A percentile compares a stretch with the other conserved stretches of the same genome.
Conservation (phyloP, 208 protist species). For the Phytomonas sp. region DNA sequence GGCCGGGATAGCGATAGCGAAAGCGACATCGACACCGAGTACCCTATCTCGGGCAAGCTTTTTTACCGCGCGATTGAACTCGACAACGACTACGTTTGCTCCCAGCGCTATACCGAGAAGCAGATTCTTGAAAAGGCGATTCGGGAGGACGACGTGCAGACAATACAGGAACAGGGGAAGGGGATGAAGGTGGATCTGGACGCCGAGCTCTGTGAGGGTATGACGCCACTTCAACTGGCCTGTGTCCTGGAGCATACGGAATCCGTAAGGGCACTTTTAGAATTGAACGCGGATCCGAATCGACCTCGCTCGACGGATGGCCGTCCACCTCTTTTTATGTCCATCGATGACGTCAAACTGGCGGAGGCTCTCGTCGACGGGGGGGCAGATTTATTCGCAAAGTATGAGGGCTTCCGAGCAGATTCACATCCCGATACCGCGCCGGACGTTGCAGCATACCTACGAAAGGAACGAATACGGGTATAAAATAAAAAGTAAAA, state of each 20-base stretch:
- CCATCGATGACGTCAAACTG: slow-evolving; percentile 59
- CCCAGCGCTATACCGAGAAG: slow-evolving; percentile 40
- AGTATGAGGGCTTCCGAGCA: slow-evolving; percentile 61
- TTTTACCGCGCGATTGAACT: slow-evolving; percentile 79
- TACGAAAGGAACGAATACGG: neutral
- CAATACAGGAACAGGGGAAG: slow-evolving; percentile 36
- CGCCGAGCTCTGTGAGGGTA: slow-evolving; percentile 43
- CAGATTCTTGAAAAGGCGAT: slow-evolving; percentile 56
- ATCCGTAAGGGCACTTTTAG: slow-evolving; percentile 45
- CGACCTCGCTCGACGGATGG: slow-evolving; percentile 48
- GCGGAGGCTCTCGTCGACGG: slow-evolving; percentile 55
- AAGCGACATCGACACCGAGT: slow-evolving; percentile 69
- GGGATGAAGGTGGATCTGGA: slow-evolving; percentile 46
- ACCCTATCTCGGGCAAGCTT: slow-evolving; percentile 58
- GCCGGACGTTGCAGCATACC: slow-evolving; percentile 45
- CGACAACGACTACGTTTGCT: slow-evolving; percentile 43
- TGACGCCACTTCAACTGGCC: slow-evolving; percentile 83
- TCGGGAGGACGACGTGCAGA: slow-evolving; percentile 30
- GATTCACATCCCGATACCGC: slow-evolving; percentile 74
- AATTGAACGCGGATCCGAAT: slow-evolving; percentile 70
- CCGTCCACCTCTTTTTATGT: slow-evolving; percentile 81
- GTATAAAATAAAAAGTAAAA: neutral
- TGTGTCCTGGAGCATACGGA: slow-evolving; percentile 49
- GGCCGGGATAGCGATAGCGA: slow-evolving; percentile 82
- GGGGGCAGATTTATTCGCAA: slow-evolving; percentile 61